Evolutionary conservation across 192 early-diverging fungal species (phyloP), one percentile per base, ranked within the genome.

Genomic region (Backusella westeae): DNA sequence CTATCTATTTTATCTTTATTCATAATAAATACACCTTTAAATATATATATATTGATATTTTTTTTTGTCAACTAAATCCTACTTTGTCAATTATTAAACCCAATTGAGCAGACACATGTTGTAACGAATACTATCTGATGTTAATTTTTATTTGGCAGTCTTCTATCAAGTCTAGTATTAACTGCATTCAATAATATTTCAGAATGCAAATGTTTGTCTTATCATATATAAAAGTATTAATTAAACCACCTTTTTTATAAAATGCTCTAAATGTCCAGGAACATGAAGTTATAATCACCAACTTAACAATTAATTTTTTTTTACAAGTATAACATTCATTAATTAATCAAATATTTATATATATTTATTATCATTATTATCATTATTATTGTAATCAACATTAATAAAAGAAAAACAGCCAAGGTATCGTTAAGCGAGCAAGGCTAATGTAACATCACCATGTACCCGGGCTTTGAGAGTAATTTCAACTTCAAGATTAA

Each of bases 401-500:
- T 63, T 39, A 65, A 56, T 21, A 63, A 29, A 42, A 36, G 17
- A 53, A 65, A 63, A 63, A 67, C 9, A 15, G 4, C 23, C 36
- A 29, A n/a, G 1, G 19, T 19, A 38, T 26, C 23, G 10, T 46
- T 75, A 75, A 69, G 67, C 67, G n/a, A 77, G 32, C 26, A 77
- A 49, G 23, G 76, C 76, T 8, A 77, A 69, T 3, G 76, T 77
- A 21, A 77, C 70, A 71, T 77, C 76, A 42, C 76, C 76, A 34
- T 77, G 76, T 15, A 77, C 53, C 21, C 53, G 69, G 10, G 76
- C 76, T 41, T 77, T 77, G 38, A 77, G 59, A 39, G 69, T 69
- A 32, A 77, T 72, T 34, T 77, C 76, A 41, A 77, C 52, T 34
- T 77, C 76, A 49, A 77, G 69, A 29, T 77, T 77, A 41, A 77